Evolutionary conservation across 495 filamentous ascomycete genomes (phyloP), one percentile per base, ranked within the genome.

Genomic region (Corynascus novoguineensis): DNA sequence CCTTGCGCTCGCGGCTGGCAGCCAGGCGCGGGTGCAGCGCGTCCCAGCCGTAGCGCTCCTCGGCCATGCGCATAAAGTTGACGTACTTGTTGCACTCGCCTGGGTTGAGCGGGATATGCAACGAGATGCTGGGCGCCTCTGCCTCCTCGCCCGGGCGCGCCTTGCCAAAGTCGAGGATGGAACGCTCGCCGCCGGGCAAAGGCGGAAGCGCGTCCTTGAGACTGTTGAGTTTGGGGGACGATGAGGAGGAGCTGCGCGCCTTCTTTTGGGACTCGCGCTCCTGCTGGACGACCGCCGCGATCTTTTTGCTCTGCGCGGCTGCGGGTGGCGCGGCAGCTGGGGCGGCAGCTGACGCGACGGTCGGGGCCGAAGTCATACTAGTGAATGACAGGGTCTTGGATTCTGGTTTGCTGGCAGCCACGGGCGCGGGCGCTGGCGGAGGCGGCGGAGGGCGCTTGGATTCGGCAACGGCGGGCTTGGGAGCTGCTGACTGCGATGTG

Each of bases 1-100:
- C 86, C 58, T 91, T 81, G 41, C 88, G 86, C 48, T 81, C 80
- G 47, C 88, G 87, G 59, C 89, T 89, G 17, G 91, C 92, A 0
- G 95, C 93, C 24, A 92, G 77, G 0, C 90, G 84, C 17, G 93
- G 93, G 65, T 98, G 90, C 42, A 97, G 75, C 1, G 92, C 93
- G 45, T 92, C 88, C 78, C 92, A 96, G 35, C 93, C 93, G 69
- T 97, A 97, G 54, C 83, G 85, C 50, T 95, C 90, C 68, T 95
- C 90, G 21, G 93, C 92, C 66, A 97, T 75, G 46, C 89, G 89
- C 59, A 92, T 90, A 64, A 97, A 97, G 68, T 97, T 97, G 69
- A 98, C 81, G 58, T 92, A 92, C 53, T 92, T 88, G 67, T 96
- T 93, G 15, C 78, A 83, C 60, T 87, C 84, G 27, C 88, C 88